phyloP scores from a whole-genome alignment of 2,329 filamentous ascomycete species.

The Arachnomyces sp. region DNA sequence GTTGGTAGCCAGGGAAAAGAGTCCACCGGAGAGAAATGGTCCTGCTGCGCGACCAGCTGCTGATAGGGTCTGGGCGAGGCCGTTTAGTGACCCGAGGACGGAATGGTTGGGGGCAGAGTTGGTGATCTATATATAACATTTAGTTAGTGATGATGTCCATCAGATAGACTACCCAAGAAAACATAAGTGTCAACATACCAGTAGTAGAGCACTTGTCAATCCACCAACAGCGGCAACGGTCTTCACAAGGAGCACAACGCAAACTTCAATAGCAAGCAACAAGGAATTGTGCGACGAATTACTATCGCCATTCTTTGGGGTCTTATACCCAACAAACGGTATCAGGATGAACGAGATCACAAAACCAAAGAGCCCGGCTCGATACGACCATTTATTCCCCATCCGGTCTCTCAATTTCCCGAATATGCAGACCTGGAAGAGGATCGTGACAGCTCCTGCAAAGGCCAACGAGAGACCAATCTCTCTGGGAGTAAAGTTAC shows the following conservation, averaged over 20 bases:
- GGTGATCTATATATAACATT: slow-evolving; percentile 60
- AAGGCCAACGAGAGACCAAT: slow-evolving; percentile 82
- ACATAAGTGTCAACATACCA: slow-evolving; percentile 62
- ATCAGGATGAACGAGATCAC: slow-evolving; percentile 77
- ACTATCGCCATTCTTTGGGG: slow-evolving; percentile 50
- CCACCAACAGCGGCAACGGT: slow-evolving; percentile 86
- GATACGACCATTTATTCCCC: slow-evolving; percentile 81
- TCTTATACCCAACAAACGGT: slow-evolving; percentile 79
- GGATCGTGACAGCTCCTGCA: slow-evolving; percentile 74
- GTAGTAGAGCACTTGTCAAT: slow-evolving; percentile 75
- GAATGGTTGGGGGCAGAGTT: slow-evolving; percentile 84
- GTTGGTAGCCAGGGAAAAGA: slow-evolving; percentile 72
- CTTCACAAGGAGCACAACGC: slow-evolving; percentile 72
- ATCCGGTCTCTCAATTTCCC: slow-evolving; percentile 67
- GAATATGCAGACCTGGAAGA: slow-evolving; percentile 85
- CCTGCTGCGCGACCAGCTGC: slow-evolving; percentile 83
- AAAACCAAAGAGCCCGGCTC: slow-evolving; percentile 69
- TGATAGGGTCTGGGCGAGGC: slow-evolving; percentile 86
- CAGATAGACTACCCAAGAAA: neutral
- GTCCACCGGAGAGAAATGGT: slow-evolving; percentile 75
- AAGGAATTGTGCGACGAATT: slow-evolving; percentile 52
- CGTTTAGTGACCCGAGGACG: slow-evolving; percentile 83
- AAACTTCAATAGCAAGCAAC: slow-evolving; percentile 77
- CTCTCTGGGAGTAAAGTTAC: slow-evolving; percentile 64
- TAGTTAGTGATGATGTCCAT: neutral